These are phyloP conservation scores for Myriangium duriaei DNA, from an alignment of 2,329 filamentous ascomycete genomes.

Conservation along the genomic window DNA sequence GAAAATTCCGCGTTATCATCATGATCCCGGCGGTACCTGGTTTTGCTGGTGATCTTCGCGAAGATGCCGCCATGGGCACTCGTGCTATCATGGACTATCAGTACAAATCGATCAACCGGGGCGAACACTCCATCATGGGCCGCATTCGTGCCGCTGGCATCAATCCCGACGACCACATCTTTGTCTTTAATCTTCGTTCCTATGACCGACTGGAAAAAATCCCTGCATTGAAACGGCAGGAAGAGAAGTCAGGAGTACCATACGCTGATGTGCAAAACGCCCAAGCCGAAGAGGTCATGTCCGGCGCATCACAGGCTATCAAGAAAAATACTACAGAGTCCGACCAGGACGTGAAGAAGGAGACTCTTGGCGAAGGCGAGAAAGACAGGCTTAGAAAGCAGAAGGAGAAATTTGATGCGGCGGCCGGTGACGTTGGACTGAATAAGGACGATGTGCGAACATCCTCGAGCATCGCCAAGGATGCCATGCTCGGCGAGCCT, in stretches of 20 bases:
- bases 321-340: conserved; percentile 22
- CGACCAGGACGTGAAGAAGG: conserved; percentile 22
- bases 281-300: conserved; percentile 81
- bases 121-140: conserved; percentile 80
- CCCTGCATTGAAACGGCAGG: conserved; percentile 56
- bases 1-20: conserved; percentile 85
- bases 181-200: conserved; percentile 84
- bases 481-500: conserved; percentile 63
- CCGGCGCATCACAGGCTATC: conserved; percentile 54
- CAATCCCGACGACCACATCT: conserved; percentile 70
- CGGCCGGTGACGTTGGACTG: conserved; percentile 27
- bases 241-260: conserved; percentile 67
- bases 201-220: conserved; percentile 90
- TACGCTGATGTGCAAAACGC: conserved; percentile 82
- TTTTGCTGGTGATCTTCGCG: conserved; percentile 80
- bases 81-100: conserved; percentile 97
- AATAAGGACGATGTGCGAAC: conserved; percentile 14
- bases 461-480: conserved; percentile 58
- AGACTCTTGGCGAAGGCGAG: conserved; percentile 22
- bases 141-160: conserved; percentile 62
- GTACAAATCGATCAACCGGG: conserved; percentile 88
- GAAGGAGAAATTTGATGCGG: conserved; percentile 33
- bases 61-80: conserved; percentile 73
- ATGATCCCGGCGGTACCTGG: conserved; percentile 85
- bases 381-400: conserved; percentile 34